These are phyloP conservation scores for Syzygium malaccense DNA, from an alignment of 441 rosid genomes.

Conservation along the genomic window DNA sequence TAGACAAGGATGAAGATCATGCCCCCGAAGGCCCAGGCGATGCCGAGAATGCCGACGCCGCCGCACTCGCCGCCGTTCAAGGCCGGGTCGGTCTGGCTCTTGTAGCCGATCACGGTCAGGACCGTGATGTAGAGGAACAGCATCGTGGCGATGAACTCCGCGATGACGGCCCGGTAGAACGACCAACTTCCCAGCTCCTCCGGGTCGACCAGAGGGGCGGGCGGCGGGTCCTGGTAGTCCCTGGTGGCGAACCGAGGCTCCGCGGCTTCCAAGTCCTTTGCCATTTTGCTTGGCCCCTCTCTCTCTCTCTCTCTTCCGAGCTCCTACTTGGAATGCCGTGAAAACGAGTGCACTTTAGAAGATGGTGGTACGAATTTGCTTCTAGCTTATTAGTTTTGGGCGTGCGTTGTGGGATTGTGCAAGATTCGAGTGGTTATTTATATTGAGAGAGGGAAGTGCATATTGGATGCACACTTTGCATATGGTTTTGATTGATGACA, in stretches of 20 bases:
- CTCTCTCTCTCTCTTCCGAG: neutral
- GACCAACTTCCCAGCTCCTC: conserved; percentile 33
- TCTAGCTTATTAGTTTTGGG: neutral
- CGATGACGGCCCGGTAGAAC: conserved; percentile 29
- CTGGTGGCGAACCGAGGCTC: neutral
- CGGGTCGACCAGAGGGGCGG: conserved; percentile 21
- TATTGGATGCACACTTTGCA: neutral
- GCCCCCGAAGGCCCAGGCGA: conserved; percentile 42
- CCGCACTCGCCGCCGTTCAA: conserved; percentile 6
- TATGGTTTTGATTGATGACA: neutral
- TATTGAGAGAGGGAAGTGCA: neutral
- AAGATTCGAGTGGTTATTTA: neutral
- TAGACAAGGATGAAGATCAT: conserved; percentile 42
- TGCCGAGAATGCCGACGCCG: conserved; percentile 33
- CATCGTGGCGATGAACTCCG: conserved; percentile 35
- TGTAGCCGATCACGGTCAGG: conserved; percentile 37
- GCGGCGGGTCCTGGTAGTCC: conserved; percentile 29
- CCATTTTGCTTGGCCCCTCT: conserved; percentile 1
- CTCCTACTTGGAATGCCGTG: fast-evolving
- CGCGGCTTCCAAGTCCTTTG: conserved; percentile 6
- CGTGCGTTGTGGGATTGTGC: neutral
- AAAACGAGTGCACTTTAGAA: neutral
- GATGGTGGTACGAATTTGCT: neutral
- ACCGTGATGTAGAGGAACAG: conserved; percentile 32
- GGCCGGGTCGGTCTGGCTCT: conserved; percentile 3